phyloP scores from a whole-genome alignment of 1,139 yeast genomes.

The Geotrichum macrosporum region DNA sequence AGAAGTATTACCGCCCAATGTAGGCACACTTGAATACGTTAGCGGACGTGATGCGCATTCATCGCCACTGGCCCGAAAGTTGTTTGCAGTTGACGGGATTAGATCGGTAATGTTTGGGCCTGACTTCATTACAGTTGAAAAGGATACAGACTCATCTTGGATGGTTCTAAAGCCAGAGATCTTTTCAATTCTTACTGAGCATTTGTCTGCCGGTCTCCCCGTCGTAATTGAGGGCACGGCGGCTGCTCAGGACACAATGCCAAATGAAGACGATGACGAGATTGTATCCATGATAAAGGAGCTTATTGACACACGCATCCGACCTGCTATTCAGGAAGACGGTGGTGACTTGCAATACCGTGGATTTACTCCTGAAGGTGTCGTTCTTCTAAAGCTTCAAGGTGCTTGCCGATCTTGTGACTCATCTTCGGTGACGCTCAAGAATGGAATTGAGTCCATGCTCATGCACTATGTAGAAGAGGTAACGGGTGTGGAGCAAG shows the following conservation, averaged over 20 bases:
- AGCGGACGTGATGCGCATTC: conserved; percentile 57
- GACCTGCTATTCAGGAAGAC: conserved; percentile 83
- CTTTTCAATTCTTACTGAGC: conserved; percentile 78
- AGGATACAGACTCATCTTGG: conserved; percentile 57
- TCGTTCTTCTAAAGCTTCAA: conserved; percentile 66
- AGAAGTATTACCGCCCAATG: conserved; percentile 47
- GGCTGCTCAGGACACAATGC: conserved; percentile 46
- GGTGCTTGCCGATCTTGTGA: conserved; percentile 85
- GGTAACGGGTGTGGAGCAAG: conserved; percentile 69
- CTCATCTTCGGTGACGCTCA: conserved; percentile 69
- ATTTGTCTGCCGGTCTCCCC: conserved; percentile 69
- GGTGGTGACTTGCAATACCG: conserved; percentile 77
- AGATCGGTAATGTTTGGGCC: conserved; percentile 84
- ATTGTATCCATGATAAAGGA: conserved; percentile 90
- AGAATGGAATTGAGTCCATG: conserved; percentile 80
- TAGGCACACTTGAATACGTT: conserved; percentile 51
- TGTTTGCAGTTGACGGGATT: conserved; percentile 83
- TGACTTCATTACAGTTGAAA: conserved; percentile 82
- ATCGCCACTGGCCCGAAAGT: conserved; percentile 75
- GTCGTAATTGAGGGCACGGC: conserved; percentile 46
- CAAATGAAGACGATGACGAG: conserved; percentile 63
- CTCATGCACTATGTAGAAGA: conserved; percentile 80
- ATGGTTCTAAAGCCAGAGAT: conserved; percentile 80
- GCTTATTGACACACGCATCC: conserved; percentile 83
- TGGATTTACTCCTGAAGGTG: conserved; percentile 64